Base-by-base conservation (phyloP, 2,329 filamentous ascomycete genomes). In the Talaromyces atroroseus region DNA sequence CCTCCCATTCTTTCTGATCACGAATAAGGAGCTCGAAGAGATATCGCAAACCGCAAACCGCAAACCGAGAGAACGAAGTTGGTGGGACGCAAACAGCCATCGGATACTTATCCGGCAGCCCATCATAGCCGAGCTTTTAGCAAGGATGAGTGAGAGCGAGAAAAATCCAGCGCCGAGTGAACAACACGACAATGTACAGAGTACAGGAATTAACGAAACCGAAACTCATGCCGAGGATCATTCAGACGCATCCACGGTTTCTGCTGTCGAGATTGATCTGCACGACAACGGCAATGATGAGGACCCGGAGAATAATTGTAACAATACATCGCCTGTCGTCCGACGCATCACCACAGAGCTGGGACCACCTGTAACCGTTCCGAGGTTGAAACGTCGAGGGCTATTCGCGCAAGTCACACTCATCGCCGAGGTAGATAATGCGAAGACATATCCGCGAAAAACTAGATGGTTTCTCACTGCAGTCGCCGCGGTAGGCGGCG, bases 401-500 rank as follows among this genome's bases (percentile, higher is more conserved):
- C 76, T 95, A 1, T 79, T 96, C 49, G 85, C 84, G 1, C 80
- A 80, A 38, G 77, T 95, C 12, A 78, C 88, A 1, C 59, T 95
- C 32, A 77, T 95, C 16, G 87, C 90, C 1, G 92, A 96, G 73
- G 84, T 95, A 14, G 84, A 89, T 47, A 79, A 86, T 32, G 88
- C 91, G 0, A 84, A 86, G 58, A 82, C 89, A 51, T 95, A 96
- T 67, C 75, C 80, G 11, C 81, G 82, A 34, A 80, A 75, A 50
- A 89, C 83, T 14, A 96, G 96, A 82, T 96, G 91, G 91, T 80
- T 83, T 59, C 85, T 96, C 61, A 95, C 91, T 0, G 77, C 84
- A 36, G 82, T 92, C 49, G 82, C 96, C 47, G 87, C 90, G 1
- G 67, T 92, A 16, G 90, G 90, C 2, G 90, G 84, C 1, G 84